Base-by-base conservation (phyloP, 1,284 basidiomycete species). In the Cutaneotrichosporon curvatum region DNA sequence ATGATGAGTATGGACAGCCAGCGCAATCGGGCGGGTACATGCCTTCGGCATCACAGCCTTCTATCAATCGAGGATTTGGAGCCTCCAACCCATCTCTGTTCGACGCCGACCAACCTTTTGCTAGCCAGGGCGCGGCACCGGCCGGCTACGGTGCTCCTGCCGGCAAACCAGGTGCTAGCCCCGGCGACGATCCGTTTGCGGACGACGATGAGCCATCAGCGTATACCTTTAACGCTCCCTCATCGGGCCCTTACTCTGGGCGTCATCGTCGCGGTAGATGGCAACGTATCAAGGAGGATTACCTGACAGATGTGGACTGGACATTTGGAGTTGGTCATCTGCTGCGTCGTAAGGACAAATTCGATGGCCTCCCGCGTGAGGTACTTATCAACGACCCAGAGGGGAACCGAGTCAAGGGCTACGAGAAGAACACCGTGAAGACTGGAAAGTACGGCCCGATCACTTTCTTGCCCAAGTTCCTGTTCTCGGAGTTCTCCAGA, bases 361-460 rank as follows among this genome's bases (percentile, higher is more conserved):
- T 68, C 33, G 66, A 70, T 15, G 70, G 70, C 0, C 56, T 71
- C 16, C 66, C 71, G 1, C 51, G 72, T 34, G 66, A 70, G 40
- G 78, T 92, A 49, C 77, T 81, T 12, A 76, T 94, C 63, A 91
- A 92, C 72, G 75, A 76, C 49, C 78, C 79, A 45, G 64, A 74
- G 16, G 66, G 62, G 21, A 75, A 77, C 48, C 79, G 60, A 21
- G 62, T 70, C 32, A 67, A 67, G 51, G 83, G 85, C 2, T 94
- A 79, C 65, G 74, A 78, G 57, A 81, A 78, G 38, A 99, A 99
- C 72, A 85, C 84, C 54, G 84, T 98, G 42, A 87, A 84, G 37
- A 97, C 95, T 18, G 90, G 85, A 76, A 98, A 98, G 72, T 99
- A 97, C 75, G 96, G 92, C 63, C 57, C 85, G 31, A 78, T 78